Conservation (phyloP, 1,139 yeast genomes). For the Zygotorulaspora mrakii region DNA sequence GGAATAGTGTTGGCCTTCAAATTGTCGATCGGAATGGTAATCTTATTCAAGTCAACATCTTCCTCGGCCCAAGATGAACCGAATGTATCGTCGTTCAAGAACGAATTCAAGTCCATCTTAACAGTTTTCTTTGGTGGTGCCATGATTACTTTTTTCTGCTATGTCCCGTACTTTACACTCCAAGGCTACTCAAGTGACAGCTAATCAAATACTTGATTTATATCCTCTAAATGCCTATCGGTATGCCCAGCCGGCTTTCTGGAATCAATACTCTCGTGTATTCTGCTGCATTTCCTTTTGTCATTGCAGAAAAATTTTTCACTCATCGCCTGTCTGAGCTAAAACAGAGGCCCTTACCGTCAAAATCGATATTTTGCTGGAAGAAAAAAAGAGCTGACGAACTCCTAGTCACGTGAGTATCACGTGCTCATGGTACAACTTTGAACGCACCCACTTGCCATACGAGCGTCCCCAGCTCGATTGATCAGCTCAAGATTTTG, state of each 20-base stretch:
- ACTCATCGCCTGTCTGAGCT: not conserved
- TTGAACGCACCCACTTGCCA: too few relatives aligned
- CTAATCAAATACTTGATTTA: not conserved
- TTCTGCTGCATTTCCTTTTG: too few relatives aligned
- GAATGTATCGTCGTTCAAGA: constrained; percentile 48
- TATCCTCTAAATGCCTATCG: not conserved
- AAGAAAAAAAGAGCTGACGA: too few relatives aligned
- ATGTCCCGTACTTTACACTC: not conserved
- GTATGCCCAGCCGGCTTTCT: too few relatives aligned
- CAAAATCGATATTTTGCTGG: not conserved
- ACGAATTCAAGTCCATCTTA: constrained; percentile 54
- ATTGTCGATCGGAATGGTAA: constrained; percentile 48
- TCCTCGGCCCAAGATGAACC: constrained; percentile 79
- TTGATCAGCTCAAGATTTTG: too few relatives aligned
- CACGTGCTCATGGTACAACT: too few relatives aligned
- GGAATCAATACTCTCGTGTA: too few relatives aligned
- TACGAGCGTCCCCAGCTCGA: too few relatives aligned
- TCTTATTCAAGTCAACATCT: constrained; percentile 65
- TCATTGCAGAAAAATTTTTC: constrained; percentile 4
- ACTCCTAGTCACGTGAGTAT: too few relatives aligned
- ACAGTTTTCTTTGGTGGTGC: constrained; percentile 53
- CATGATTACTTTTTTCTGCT: constrained; percentile 31
- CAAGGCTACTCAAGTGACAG: too few relatives aligned
- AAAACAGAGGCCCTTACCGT: not conserved
- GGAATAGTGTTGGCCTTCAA: constrained; percentile 33